Evolutionary conservation across 2,329 filamentous ascomycete genomes (phyloP).

Genomic region (Macrophomina pseudophaseolina): DNA sequence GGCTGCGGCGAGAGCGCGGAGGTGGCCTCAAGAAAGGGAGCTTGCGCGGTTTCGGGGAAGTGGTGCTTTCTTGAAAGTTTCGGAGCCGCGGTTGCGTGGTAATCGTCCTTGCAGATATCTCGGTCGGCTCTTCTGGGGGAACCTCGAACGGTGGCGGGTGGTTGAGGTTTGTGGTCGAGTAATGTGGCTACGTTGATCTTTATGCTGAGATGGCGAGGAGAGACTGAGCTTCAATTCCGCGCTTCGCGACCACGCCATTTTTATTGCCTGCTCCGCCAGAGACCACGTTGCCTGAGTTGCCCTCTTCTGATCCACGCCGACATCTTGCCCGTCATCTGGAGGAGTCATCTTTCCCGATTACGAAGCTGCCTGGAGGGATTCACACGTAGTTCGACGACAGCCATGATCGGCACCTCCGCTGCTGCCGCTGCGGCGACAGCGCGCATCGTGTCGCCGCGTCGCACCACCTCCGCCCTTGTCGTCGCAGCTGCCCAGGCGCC

Average conservation of each 20-base stretch:
- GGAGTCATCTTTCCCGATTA: slow-evolving; percentile 6
- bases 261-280: slow-evolving; percentile 8
- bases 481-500: neutral
- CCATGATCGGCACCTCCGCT: slow-evolving; percentile 14
- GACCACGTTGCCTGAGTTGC: slow-evolving; percentile 24
- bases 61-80: neutral
- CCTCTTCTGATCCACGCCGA: slow-evolving; percentile 7
- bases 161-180: neutral
- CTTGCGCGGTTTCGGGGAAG: neutral
- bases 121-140: neutral
- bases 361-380: slow-evolving; percentile 10
- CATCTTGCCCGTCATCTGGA: neutral
- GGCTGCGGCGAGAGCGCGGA: slow-evolving; percentile 15
- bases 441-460: slow-evolving; percentile 9
- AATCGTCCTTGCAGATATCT: neutral
- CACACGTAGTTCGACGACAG: neutral
- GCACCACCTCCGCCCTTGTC: slow-evolving; percentile 3
- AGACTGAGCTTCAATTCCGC: slow-evolving; percentile 18
- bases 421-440: neutral
- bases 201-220: slow-evolving; percentile 12
- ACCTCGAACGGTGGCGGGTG: neutral
- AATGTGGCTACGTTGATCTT: slow-evolving; percentile 23
- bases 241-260: neutral
- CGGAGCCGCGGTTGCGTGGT: neutral
- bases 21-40: slow-evolving; percentile 7